phyloP scores from a whole-genome alignment of 805 yeast species.

The Saccharomycopsis sp. region DNA sequence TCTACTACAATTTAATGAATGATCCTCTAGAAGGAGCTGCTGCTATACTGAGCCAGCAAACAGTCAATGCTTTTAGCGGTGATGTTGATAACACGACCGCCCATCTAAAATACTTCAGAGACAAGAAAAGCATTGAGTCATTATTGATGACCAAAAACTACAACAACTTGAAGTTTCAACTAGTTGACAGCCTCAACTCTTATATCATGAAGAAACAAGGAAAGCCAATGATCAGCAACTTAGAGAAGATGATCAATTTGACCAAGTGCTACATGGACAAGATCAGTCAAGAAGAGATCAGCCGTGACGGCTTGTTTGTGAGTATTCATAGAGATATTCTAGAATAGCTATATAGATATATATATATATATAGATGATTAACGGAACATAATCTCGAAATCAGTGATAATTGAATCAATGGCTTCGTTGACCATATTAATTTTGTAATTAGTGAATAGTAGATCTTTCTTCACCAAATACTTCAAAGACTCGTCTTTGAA shows the following conservation, averaged over 20 bases:
- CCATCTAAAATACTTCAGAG: neutral
- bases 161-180: slow-evolving; percentile 7
- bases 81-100: neutral
- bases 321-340: slow-evolving; percentile 11
- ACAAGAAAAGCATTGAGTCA: neutral
- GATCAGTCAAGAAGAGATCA: slow-evolving; percentile 1
- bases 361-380: no score
- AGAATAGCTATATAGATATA: neutral
- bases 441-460: slow-evolving; percentile 16
- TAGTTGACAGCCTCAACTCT: slow-evolving; percentile 15
- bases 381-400: slow-evolving; percentile 19
- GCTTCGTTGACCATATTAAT: slow-evolving; percentile 16
- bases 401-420: slow-evolving; percentile 10
- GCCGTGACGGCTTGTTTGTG: slow-evolving; percentile 12
- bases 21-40: no score
- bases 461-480: slow-evolving; percentile 11
- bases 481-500: slow-evolving; percentile 13
- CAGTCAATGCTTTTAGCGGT: neutral
- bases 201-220: slow-evolving; percentile 10
- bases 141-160: slow-evolving; percentile 6
- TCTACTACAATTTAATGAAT: neutral
- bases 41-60: no score
- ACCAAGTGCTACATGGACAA: slow-evolving; percentile 14
- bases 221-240: slow-evolving; percentile 7
- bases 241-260: slow-evolving; percentile 18